Evolutionary conservation across 2,329 filamentous ascomycete genomes (phyloP).

Genomic region (Ophiostoma ulmi): DNA sequence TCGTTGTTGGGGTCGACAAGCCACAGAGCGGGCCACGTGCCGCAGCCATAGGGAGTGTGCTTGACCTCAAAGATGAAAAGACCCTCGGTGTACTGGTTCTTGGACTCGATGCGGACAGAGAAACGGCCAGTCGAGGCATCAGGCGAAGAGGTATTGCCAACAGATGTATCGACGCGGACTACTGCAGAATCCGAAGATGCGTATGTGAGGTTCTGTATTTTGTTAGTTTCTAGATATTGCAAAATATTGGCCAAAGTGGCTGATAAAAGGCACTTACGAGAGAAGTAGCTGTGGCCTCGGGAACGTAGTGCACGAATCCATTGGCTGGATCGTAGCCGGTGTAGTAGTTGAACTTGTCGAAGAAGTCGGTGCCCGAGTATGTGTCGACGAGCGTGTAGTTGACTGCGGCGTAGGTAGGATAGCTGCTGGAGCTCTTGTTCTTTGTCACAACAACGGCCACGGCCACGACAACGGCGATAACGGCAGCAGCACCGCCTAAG

Average conservation of each 20-base stretch:
- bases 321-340: constrained; percentile 46
- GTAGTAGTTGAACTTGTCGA: constrained; percentile 53
- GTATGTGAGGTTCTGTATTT: constrained; percentile 56
- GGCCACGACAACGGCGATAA: constrained; percentile 46
- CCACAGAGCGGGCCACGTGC: constrained; percentile 63
- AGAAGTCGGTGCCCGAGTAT: constrained; percentile 48
- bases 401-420: constrained; percentile 46
- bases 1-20: constrained; percentile 52
- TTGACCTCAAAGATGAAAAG: constrained; percentile 64
- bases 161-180: constrained; percentile 56
- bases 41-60: constrained; percentile 60
- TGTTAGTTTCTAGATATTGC: background rate
- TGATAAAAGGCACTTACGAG: constrained; percentile 36
- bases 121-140: constrained; percentile 55
- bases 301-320: constrained; percentile 53
- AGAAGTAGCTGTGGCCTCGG: constrained; percentile 37
- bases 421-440: constrained; percentile 37
- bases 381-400: constrained; percentile 47
- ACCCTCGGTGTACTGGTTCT: constrained; percentile 53
- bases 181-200: constrained; percentile 50
- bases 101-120: constrained; percentile 59
- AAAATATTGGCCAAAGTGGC: too few species aligned
- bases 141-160: constrained; percentile 43
- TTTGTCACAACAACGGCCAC: constrained; percentile 41
- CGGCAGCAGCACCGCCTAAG: constrained; percentile 35